Percentiles rank a stretch among this genome's conserved stretches.
phyloP scores from a whole-genome alignment of 176 grass and related monocot genomes.

The Pontederia crassipes region DNA sequence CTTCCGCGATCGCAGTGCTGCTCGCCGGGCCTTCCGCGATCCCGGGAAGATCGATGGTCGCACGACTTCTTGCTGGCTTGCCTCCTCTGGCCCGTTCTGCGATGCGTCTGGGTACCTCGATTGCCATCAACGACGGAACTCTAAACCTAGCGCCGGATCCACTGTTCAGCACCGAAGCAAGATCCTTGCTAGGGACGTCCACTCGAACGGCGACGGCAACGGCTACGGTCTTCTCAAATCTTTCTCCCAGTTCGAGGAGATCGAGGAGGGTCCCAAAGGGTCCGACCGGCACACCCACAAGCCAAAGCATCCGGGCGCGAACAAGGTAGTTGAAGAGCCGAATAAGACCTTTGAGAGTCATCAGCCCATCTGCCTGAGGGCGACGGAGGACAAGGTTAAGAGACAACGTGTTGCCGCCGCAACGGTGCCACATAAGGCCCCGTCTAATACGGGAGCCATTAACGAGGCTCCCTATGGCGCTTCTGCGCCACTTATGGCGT shows the following conservation, averaged over 20 bases:
- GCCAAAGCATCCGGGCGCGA: slow-evolving; percentile 60
- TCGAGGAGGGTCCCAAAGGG: slow-evolving; percentile 81
- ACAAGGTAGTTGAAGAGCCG: slow-evolving; percentile 74
- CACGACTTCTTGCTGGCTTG: slow-evolving; percentile 35
- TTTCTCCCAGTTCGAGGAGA: slow-evolving; percentile 84
- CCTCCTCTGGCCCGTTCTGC: slow-evolving; percentile 31
- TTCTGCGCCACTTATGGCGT: slow-evolving; percentile 39
- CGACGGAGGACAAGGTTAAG: slow-evolving; percentile 62
- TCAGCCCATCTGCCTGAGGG: slow-evolving; percentile 69
- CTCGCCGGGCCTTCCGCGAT: slow-evolving; percentile 32
- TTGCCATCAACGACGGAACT: not conserved
- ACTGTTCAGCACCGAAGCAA: slow-evolving; percentile 35
- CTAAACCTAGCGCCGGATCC: slow-evolving; percentile 23
- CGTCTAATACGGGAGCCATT: slow-evolving; percentile 7
- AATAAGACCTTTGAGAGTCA: slow-evolving; percentile 78
- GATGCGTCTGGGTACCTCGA: too few relatives aligned
- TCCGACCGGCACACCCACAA: slow-evolving; percentile 83
- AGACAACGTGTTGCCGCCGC: slow-evolving; percentile 11
- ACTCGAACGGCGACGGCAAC: slow-evolving; percentile 63
- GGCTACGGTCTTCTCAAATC: slow-evolving; percentile 57
- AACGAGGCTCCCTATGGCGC: slow-evolving; percentile 35
- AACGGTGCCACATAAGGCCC: not conserved
- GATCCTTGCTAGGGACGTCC: slow-evolving; percentile 89
- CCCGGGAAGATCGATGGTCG: slow-evolving; percentile 35
- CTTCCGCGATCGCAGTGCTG: slow-evolving; percentile 26